Percentiles rank a stretch among this genome's conserved stretches.
phyloP scores from a whole-genome alignment of 148 eudicot species.

The Amaranthus cruentus region DNA sequence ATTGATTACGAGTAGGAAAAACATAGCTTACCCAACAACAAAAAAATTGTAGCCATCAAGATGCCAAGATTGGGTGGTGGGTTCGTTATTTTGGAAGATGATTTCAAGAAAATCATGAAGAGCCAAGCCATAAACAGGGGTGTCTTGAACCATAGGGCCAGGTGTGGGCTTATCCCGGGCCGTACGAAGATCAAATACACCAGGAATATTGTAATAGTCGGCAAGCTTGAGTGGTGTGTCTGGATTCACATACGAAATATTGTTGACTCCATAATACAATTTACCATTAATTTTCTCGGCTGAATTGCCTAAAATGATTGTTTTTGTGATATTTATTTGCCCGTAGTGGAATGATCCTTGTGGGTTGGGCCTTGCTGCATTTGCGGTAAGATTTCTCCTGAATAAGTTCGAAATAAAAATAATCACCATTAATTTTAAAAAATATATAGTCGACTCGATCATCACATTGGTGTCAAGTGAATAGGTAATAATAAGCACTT shows the following conservation, averaged over 20 bases:
- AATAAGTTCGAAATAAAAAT: no score
- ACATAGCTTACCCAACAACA: slow-evolving; percentile 50
- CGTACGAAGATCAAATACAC: slow-evolving; percentile 55
- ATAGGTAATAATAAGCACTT: no score
- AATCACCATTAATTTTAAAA: background rate
- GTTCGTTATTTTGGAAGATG: slow-evolving; percentile 76
- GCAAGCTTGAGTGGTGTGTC: slow-evolving; percentile 80
- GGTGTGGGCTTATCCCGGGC: slow-evolving; percentile 38
- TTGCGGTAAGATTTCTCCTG: slow-evolving; percentile 77
- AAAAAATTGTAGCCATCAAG: slow-evolving; percentile 74
- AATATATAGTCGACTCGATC: no score
- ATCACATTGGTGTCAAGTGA: no score
- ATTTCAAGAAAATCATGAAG: slow-evolving; percentile 71
- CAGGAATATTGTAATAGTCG: slow-evolving; percentile 59
- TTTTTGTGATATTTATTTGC: slow-evolving; percentile 44
- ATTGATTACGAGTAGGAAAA: no score
- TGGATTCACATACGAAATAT: slow-evolving; percentile 56
- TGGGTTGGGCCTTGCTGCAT: slow-evolving; percentile 85
- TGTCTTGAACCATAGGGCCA: slow-evolving; percentile 39
- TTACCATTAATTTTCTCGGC: slow-evolving; percentile 32
- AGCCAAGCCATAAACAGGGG: slow-evolving; percentile 39
- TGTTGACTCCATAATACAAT: slow-evolving; percentile 50
- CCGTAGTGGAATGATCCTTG: slow-evolving; percentile 85
- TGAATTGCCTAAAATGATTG: slow-evolving; percentile 50
- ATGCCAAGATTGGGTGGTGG: slow-evolving; percentile 66